Evolutionary conservation across 768 basidiomycete species (phyloP).

Genomic region (Amanita pseudoporphyria): DNA sequence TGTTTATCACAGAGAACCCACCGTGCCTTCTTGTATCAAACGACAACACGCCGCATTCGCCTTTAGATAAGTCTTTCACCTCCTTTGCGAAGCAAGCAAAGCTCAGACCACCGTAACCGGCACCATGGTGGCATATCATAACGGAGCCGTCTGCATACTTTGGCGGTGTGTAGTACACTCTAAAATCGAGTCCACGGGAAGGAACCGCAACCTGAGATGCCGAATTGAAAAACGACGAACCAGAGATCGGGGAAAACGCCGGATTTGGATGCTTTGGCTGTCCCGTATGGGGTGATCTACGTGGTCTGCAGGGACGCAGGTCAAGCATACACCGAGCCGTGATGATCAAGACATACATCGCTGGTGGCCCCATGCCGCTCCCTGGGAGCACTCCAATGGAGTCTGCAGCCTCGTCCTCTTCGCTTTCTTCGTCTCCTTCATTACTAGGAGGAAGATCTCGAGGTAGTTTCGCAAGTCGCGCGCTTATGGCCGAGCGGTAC

Average conservation of each 20-base stretch:
- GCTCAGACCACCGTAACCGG: conserved; percentile 82
- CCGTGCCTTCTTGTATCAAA: conserved; percentile 87
- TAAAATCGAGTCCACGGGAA: conserved; percentile 49
- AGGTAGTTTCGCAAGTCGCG: conserved; percentile 71
- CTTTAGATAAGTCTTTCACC: conserved; percentile 45
- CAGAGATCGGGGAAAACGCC: conserved; percentile 70
- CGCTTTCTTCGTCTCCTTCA: conserved; percentile 33
- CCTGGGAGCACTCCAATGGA: conserved; percentile 52
- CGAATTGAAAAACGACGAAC: conserved; percentile 63
- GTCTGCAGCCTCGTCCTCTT: conserved; percentile 48
- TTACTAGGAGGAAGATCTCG: conserved; percentile 30
- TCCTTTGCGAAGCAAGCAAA: conserved; percentile 91
- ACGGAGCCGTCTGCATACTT: conserved; percentile 46
- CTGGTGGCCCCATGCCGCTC: conserved; percentile 50
- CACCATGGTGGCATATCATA: conserved; percentile 92
- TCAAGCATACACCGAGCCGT: not conserved
- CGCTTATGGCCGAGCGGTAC: conserved; percentile 68
- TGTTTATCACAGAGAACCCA: conserved; percentile 23
- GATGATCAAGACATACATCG: conserved; percentile 34
- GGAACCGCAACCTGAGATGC: conserved; percentile 72
- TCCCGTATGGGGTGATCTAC: conserved; percentile 9
- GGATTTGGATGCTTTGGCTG: conserved; percentile 39
- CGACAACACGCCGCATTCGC: conserved; percentile 73
- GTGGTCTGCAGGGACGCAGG: conserved; percentile 9
- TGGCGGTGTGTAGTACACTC: conserved; percentile 81